Percentiles rank a stretch among this genome's conserved stretches.
Conservation (phyloP, 257 asterid species). For the Gentiana dahurica region DNA sequence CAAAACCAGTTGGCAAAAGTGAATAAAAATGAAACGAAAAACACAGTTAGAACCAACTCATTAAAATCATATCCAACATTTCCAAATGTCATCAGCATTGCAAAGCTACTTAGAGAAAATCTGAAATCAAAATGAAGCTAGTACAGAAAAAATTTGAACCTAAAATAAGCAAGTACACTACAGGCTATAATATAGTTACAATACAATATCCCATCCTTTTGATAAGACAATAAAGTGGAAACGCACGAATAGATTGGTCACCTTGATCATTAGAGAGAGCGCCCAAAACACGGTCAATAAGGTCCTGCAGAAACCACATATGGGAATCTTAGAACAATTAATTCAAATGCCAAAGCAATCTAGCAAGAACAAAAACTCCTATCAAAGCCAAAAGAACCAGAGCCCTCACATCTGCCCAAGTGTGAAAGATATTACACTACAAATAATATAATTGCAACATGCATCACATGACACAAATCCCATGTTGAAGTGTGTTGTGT, state of each 20-base stretch:
- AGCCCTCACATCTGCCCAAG: neutral
- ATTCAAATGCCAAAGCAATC: neutral
- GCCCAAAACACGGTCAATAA: conserved; percentile 78
- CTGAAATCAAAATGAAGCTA: neutral
- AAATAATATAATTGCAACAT: too few relatives aligned
- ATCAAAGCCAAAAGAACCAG: neutral
- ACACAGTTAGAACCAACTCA: too few relatives aligned
- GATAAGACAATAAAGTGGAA: neutral
- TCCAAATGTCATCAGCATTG: neutral
- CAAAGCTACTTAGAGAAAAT: too few relatives aligned
- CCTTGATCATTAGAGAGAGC: conserved; percentile 78
- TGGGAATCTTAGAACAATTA: neutral
- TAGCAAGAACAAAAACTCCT: neutral
- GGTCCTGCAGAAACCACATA: conserved; percentile 53
- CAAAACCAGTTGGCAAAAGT: too few relatives aligned
- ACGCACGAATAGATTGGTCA: conserved; percentile 11
- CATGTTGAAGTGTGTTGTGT: too few relatives aligned
- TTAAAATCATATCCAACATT: neutral
- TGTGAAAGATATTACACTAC: too few relatives aligned
- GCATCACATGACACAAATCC: too few relatives aligned
- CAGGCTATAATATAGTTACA: neutral
- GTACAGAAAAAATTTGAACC: neutral
- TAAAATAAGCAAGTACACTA: neutral
- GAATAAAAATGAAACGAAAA: too few relatives aligned
- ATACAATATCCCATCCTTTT: neutral